Evolutionary conservation across 2,329 filamentous ascomycete genomes (phyloP).

Genomic region (Penicillium nordicum): DNA sequence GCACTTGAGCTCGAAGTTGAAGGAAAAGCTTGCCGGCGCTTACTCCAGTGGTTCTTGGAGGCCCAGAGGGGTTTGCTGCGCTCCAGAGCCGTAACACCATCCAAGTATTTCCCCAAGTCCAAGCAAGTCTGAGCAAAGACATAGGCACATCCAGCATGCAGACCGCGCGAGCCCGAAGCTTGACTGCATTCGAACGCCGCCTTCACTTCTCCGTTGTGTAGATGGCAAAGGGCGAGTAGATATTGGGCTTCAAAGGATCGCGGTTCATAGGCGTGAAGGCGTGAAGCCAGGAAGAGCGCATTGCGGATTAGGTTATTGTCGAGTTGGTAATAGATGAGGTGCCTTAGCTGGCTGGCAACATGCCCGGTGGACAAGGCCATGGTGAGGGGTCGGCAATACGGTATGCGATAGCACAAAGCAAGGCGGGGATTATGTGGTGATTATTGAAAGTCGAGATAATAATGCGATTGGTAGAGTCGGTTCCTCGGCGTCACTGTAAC

Average conservation of each 20-base stretch:
- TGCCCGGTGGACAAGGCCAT: slow-evolving; percentile 57
- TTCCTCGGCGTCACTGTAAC: slow-evolving; percentile 8
- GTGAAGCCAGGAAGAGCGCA: slow-evolving; percentile 88
- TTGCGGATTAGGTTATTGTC: slow-evolving; percentile 88
- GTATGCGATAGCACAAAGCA: slow-evolving; percentile 3
- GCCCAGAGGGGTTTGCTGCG: slow-evolving; percentile 74
- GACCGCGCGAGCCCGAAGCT: slow-evolving; percentile 64
- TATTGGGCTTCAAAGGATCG: slow-evolving; percentile 77
- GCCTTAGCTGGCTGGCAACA: slow-evolving; percentile 59
- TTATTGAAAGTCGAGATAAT: not conserved
- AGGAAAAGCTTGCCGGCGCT: slow-evolving; percentile 34
- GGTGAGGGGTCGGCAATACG: slow-evolving; percentile 20
- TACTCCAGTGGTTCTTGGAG: slow-evolving; percentile 72
- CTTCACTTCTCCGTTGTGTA: slow-evolving; percentile 76
- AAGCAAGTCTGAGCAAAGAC: slow-evolving; percentile 88
- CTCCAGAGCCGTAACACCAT: slow-evolving; percentile 80
- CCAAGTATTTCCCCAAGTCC: slow-evolving; percentile 70
- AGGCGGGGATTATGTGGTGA: not conserved
- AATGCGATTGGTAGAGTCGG: slow-evolving; percentile 7
- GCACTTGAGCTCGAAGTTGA: not conserved
- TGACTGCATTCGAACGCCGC: slow-evolving; percentile 83
- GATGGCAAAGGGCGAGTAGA: slow-evolving; percentile 78
- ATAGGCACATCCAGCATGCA: slow-evolving; percentile 82
- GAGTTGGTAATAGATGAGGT: slow-evolving; percentile 69
- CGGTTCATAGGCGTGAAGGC: slow-evolving; percentile 78